Evolutionary conservation across 345 rosid species (phyloP).

Genomic region (Punica granatum): DNA sequence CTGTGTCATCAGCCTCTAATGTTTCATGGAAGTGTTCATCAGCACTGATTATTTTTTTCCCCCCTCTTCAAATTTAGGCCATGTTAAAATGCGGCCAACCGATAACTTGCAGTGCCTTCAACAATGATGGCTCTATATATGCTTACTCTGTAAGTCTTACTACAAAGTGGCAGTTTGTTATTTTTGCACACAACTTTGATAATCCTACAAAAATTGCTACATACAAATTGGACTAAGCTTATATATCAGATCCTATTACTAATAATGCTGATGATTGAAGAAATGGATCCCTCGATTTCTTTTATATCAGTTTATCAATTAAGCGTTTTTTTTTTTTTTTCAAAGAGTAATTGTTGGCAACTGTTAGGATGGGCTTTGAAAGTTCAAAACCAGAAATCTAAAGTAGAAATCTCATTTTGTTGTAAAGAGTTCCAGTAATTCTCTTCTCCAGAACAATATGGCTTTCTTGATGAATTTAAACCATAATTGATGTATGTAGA

Average conservation of each 20-base stretch:
- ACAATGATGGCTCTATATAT: slow-evolving; percentile 83
- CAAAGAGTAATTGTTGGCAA: background rate
- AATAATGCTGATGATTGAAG: background rate
- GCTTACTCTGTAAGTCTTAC: slow-evolving; percentile 66
- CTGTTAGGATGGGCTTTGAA: background rate
- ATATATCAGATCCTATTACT: background rate
- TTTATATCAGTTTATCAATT: too few species aligned
- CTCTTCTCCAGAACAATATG: background rate
- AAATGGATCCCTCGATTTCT: background rate
- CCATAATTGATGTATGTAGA: background rate
- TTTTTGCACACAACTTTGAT: background rate
- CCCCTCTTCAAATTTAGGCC: slow-evolving; percentile 46
- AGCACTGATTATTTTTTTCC: background rate
- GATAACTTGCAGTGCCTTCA: slow-evolving; percentile 87
- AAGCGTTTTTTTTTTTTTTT: background rate
- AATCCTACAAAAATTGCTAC: background rate
- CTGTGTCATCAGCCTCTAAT: background rate
- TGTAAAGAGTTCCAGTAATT: background rate
- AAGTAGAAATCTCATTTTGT: background rate
- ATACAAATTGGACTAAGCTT: background rate
- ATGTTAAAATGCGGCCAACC: slow-evolving; percentile 83
- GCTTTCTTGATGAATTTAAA: background rate
- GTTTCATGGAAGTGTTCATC: background rate
- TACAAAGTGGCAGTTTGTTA: background rate
- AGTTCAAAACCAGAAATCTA: background rate